phyloP scores from a whole-genome alignment of 768 basidiomycete genomes.

The Pisolithus albus region DNA sequence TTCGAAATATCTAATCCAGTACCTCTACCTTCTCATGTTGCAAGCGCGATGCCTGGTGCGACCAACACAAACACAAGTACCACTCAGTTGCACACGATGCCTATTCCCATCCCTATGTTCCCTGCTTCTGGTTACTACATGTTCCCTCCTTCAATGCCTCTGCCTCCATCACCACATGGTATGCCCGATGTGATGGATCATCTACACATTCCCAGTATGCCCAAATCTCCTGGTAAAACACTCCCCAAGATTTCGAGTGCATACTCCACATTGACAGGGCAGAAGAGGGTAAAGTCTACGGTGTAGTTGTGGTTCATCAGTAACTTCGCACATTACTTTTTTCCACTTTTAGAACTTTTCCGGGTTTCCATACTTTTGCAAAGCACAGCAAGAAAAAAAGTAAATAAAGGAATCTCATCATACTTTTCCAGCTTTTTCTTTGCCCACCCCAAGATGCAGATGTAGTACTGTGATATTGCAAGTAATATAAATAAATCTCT shows the following conservation, averaged over 20 bases:
- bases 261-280: conserved; percentile 14
- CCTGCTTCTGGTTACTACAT: not conserved
- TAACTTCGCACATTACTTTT: too few species aligned
- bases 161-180: not conserved
- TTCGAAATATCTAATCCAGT: not conserved
- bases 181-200: not conserved
- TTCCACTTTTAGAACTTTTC: too few species aligned
- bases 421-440: too few species aligned
- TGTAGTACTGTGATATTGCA: too few species aligned
- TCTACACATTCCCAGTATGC: not conserved
- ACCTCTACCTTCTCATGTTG: not conserved
- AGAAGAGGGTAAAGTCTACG: conserved; percentile 10
- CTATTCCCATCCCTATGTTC: not conserved
- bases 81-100: not conserved
- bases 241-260: conserved; percentile 24
- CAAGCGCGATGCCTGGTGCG: not conserved
- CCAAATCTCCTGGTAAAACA: conserved; percentile 9
- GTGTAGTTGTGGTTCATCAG: not conserved
- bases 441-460: too few species aligned
- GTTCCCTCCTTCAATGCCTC: not conserved
- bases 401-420: too few species aligned
- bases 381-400: too few species aligned
- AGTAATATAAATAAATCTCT: too few species aligned
- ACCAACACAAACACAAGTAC: not conserved
- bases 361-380: too few species aligned